These are phyloP conservation scores for Penicillium nucicola DNA, from an alignment of 495 filamentous ascomycete species.

Conservation along the genomic window DNA sequence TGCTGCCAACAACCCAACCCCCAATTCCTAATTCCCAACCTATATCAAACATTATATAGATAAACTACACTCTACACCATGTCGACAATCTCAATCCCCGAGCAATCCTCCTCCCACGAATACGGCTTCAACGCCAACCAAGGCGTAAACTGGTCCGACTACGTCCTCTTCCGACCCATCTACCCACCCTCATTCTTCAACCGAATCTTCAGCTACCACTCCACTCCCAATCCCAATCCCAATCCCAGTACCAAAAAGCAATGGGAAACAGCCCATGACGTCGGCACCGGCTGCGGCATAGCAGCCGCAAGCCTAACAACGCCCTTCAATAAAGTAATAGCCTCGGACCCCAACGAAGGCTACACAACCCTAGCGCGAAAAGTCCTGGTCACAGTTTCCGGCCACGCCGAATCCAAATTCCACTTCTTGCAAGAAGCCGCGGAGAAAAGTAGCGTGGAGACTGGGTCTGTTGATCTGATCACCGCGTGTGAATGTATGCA, in stretches of 20 bases:
- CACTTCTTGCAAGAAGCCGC: neutral
- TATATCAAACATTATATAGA: too few species aligned
- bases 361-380: constrained; percentile 1
- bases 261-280: neutral
- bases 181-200: constrained; percentile 4
- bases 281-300: constrained; percentile 4
- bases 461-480: neutral
- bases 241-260: neutral
- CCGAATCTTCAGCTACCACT: constrained; percentile 1
- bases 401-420: neutral
- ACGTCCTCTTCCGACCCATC: constrained; percentile 1
- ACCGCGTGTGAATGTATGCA: constrained; percentile 3
- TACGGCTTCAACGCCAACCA: constrained; percentile 1
- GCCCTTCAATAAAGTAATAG: neutral
- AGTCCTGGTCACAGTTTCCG: neutral
- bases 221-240: neutral
- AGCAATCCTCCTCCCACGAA: neutral
- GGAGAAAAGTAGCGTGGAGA: neutral
- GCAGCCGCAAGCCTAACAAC: neutral
- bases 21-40: too few species aligned
- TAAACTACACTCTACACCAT: neutral
- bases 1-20: too few species aligned
- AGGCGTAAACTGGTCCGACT: constrained; percentile 4
- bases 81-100: neutral
- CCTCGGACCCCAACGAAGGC: constrained; percentile 3